Percentiles rank a stretch among this genome's conserved stretches.
These are phyloP conservation scores for Sporothrix pallida DNA, from an alignment of 2,329 filamentous ascomycete genomes.

Conservation along the genomic window DNA sequence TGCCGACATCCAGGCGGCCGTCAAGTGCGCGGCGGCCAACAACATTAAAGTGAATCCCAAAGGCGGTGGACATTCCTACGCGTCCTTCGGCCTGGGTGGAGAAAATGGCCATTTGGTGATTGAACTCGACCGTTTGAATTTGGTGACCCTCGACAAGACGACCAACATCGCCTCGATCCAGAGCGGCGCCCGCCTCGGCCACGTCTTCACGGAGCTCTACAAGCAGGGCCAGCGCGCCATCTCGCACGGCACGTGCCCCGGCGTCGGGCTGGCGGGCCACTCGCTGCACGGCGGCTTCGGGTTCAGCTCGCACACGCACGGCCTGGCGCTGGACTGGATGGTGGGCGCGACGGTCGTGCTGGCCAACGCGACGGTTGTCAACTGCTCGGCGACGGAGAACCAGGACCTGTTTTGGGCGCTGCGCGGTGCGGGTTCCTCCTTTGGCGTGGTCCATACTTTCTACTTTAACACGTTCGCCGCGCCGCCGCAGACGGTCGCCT, in stretches of 20 bases:
- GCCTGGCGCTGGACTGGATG: slow-evolving; percentile 48
- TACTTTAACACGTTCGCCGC: slow-evolving; percentile 49
- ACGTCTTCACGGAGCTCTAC: slow-evolving; percentile 51
- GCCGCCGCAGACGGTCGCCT: slow-evolving; percentile 44
- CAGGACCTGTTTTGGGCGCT: slow-evolving; percentile 53
- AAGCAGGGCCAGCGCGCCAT: slow-evolving; percentile 50
- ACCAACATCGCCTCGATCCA: slow-evolving; percentile 53
- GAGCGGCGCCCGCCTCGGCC: slow-evolving; percentile 57
- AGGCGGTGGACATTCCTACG: slow-evolving; percentile 60
- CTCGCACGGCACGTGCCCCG: slow-evolving; percentile 60
- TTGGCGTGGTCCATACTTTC: slow-evolving; percentile 50
- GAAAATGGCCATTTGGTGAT: slow-evolving; percentile 56
- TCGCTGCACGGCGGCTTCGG: slow-evolving; percentile 51
- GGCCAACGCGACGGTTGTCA: slow-evolving; percentile 45
- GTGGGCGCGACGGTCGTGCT: slow-evolving; percentile 47
- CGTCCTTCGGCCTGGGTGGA: slow-evolving; percentile 55
- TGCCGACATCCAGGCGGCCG: slow-evolving; percentile 54
- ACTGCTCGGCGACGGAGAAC: slow-evolving; percentile 46
- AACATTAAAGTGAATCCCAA: slow-evolving; percentile 56
- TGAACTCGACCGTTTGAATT: slow-evolving; percentile 53
- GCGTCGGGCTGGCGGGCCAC: slow-evolving; percentile 51
- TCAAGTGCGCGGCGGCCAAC: slow-evolving; percentile 52
- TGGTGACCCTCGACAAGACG: slow-evolving; percentile 49
- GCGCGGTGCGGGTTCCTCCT: slow-evolving; percentile 51
- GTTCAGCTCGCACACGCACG: slow-evolving; percentile 47